Conservation (phyloP, 192 early-diverging fungal species). For the Backusella sp. region DNA sequence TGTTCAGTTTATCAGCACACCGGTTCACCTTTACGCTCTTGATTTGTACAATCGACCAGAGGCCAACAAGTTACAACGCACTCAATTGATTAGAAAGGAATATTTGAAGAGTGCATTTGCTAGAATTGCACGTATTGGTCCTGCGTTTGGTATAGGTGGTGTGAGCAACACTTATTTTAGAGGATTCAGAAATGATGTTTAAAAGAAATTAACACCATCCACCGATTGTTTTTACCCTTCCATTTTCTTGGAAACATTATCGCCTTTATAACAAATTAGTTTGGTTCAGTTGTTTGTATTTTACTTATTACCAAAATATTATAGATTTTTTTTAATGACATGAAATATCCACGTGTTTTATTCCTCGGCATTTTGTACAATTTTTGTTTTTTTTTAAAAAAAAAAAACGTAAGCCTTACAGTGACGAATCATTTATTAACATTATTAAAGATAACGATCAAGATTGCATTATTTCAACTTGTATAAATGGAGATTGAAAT, state of each 20-base stretch:
- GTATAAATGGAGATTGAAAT: background rate
- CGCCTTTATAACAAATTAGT: background rate
- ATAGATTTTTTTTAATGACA: background rate
- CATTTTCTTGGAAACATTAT: background rate
- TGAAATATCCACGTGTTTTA: background rate
- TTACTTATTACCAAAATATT: background rate
- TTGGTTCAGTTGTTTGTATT: background rate
- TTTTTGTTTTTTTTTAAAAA: background rate
- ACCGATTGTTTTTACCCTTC: background rate
- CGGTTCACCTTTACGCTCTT: slow-evolving; percentile 43
- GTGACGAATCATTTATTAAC: background rate
- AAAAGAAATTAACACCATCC: background rate
- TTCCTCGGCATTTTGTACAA: background rate
- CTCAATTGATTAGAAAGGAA: slow-evolving; percentile 21
- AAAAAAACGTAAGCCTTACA: background rate
- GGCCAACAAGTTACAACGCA: background rate
- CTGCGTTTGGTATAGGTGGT: slow-evolving; percentile 48
- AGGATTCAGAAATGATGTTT: slow-evolving; percentile 8
- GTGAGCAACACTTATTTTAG: slow-evolving; percentile 37
- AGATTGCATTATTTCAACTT: background rate
- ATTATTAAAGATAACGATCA: background rate
- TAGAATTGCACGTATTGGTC: slow-evolving; percentile 42
- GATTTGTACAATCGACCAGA: slow-evolving; percentile 43
- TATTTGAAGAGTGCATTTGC: slow-evolving; percentile 44
- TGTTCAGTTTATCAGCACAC: slow-evolving; percentile 40